These are phyloP conservation scores for Colletotrichum sp. DNA, from an alignment of 2,329 filamentous ascomycete species.

Conservation along the genomic window DNA sequence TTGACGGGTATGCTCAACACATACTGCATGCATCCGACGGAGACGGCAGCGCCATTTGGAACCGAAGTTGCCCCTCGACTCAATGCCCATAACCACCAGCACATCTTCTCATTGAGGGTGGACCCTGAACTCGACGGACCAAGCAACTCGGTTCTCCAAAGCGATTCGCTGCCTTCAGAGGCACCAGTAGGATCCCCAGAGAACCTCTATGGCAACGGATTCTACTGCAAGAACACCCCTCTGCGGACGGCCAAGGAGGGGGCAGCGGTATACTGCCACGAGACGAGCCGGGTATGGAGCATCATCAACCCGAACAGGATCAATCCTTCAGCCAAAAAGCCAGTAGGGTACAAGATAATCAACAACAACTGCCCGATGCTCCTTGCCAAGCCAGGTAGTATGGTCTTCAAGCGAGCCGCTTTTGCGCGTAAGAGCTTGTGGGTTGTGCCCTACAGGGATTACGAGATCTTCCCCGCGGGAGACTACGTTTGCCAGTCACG, in stretches of 20 bases:
- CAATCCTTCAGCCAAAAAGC: slow-evolving; percentile 52
- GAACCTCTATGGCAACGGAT: slow-evolving; percentile 78
- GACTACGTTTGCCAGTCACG: background rate
- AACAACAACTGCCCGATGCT: slow-evolving; percentile 1
- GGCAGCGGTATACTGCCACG: slow-evolving; percentile 25
- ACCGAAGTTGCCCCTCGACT: slow-evolving; percentile 58
- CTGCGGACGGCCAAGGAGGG: slow-evolving; percentile 27
- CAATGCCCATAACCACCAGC: slow-evolving; percentile 62
- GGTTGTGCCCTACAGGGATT: background rate
- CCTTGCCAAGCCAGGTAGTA: slow-evolving; percentile 4
- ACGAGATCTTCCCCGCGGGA: background rate
- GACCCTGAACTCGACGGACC: slow-evolving; percentile 39
- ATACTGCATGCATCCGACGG: slow-evolving; percentile 41
- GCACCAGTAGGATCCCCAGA: slow-evolving; percentile 70
- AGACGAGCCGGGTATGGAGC: slow-evolving; percentile 19
- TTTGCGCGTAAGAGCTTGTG: slow-evolving; percentile 1
- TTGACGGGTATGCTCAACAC: slow-evolving; percentile 54
- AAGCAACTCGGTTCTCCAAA: slow-evolving; percentile 72
- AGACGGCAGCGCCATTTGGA: slow-evolving; percentile 44
- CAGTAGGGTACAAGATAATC: slow-evolving; percentile 15
- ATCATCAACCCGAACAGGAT: slow-evolving; percentile 56
- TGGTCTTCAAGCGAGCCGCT: slow-evolving; percentile 1
- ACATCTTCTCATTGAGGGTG: slow-evolving; percentile 56
- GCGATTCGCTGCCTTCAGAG: slow-evolving; percentile 67
- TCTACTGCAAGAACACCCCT: slow-evolving; percentile 48